These are phyloP conservation scores for Hypocreales sp. DNA, from an alignment of 2,329 filamentous ascomycete species.

Conservation along the genomic window DNA sequence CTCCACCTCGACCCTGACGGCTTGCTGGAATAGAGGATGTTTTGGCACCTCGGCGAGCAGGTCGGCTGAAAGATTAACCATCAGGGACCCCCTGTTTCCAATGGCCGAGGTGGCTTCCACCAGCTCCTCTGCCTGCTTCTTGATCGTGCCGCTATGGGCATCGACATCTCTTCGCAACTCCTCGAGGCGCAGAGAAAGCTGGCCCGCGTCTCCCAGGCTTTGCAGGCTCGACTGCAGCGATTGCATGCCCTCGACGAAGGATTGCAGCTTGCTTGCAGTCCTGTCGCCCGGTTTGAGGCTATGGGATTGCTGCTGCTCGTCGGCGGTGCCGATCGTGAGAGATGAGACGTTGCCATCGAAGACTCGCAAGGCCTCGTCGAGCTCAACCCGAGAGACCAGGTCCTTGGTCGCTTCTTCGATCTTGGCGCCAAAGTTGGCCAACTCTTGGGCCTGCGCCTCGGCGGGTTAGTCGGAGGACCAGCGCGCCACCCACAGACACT, in stretches of 20 bases:
- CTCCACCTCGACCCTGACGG: background rate
- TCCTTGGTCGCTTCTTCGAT: background rate
- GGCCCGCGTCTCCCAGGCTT: background rate
- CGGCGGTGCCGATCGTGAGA: background rate
- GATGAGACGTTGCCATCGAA: slow-evolving; percentile 2
- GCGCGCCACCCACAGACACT: too few relatives aligned
- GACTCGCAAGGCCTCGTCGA: slow-evolving; percentile 1
- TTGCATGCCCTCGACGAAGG: background rate
- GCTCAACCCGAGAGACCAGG: slow-evolving; percentile 1
- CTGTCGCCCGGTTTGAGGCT: background rate
- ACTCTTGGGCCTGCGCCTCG: background rate
- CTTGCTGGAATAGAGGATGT: background rate
- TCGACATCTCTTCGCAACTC: background rate
- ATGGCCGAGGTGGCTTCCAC: background rate
- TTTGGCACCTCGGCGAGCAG: background rate
- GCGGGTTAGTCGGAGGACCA: background rate
- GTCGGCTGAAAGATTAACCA: background rate
- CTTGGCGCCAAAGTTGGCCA: background rate
- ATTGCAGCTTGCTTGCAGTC: background rate
- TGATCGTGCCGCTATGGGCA: background rate
- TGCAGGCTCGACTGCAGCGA: background rate
- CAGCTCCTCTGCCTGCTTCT: slow-evolving; percentile 1
- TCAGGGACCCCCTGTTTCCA: background rate
- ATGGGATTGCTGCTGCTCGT: background rate
- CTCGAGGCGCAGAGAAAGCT: background rate